These are phyloP conservation scores for Cyanodermella asteris DNA, from an alignment of 2,329 filamentous ascomycete genomes.

Conservation along the genomic window DNA sequence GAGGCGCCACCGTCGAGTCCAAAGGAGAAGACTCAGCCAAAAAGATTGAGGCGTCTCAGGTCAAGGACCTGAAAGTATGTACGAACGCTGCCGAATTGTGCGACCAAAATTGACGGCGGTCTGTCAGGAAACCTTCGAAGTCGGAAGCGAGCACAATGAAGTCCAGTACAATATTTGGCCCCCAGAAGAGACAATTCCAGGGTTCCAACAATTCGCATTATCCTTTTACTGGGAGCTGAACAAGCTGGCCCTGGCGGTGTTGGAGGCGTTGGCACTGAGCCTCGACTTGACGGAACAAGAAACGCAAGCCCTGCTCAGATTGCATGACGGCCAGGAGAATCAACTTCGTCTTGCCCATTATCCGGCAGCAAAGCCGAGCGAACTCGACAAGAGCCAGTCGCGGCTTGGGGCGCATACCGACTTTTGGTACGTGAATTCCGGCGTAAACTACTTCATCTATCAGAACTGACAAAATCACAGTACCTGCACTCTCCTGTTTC, in stretches of 20 bases:
- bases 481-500: conserved; percentile 30
- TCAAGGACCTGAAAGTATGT: conserved; percentile 24
- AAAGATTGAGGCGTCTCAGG: conserved; percentile 7
- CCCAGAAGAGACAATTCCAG: conserved; percentile 20
- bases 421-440: conserved; percentile 18
- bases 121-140: conserved; percentile 19
- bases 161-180: conserved; percentile 26
- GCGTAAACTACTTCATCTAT: neutral
- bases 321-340: conserved; percentile 33
- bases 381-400: conserved; percentile 19
- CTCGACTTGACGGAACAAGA: conserved; percentile 23
- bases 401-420: conserved; percentile 31
- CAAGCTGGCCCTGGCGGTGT: conserved; percentile 17
- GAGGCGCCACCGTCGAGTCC: conserved; percentile 1
- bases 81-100: neutral
- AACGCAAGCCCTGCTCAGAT: conserved; percentile 18
- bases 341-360: conserved; percentile 40
- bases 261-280: conserved; percentile 21
- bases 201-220: conserved; percentile 18
- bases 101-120: neutral
- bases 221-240: conserved; percentile 19
- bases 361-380: conserved; percentile 22
- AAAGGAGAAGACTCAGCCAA: conserved; percentile 1
- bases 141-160: conserved; percentile 21
- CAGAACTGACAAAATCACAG: conserved; percentile 5